Base-by-base conservation (phyloP, 768 basidiomycete genomes). In the Boletus vermiculosoides region DNA sequence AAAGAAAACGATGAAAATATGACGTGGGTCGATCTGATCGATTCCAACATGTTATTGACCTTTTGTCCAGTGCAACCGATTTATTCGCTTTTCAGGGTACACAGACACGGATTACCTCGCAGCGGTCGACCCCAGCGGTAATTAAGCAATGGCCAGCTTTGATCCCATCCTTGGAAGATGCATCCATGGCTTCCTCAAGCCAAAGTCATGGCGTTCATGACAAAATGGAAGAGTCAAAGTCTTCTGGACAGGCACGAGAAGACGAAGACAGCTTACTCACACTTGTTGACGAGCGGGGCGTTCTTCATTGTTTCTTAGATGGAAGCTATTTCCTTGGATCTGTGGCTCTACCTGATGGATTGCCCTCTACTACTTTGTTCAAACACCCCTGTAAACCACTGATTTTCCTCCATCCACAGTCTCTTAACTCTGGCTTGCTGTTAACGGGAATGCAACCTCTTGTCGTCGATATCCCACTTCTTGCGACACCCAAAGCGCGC, bases 41-140 rank as follows among this genome's bases (percentile, higher is more conserved):
- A 53, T 47, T 45, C 34, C 34, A 45, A 54, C 55, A 48, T 40
- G 36, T 51, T 48, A 55, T 42, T 59, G 54, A 69, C 68, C 36
- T 66, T 44, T 41, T 23, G 34, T 53, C 56, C 70, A 92, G 91
- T 55, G 86, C 87, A 9, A 85, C 85, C 53, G 87, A 92, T 73
- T 73, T 92, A 40, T 93, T 93, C 69, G 86, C 88, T 40, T 91
- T 92, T 66, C 87, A 90, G 73, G 85, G 84, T 39, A 81, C 83
- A 11, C 83, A 85, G 54, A 82, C 80, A 15, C 81, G 78, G 45
- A 59, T 76, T 33, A 68, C 68, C 28, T 71, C 73, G 42, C 79
- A 78, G 62, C 70, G 76, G 23, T 70, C 74, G 7, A 68, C 81
- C 20, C 89, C 90, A n/a, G 72, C 78, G 44, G 71, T 83, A 39